Evolutionary conservation across 345 rosid genomes (phyloP).

Genomic region (Kernera saxatilis): DNA sequence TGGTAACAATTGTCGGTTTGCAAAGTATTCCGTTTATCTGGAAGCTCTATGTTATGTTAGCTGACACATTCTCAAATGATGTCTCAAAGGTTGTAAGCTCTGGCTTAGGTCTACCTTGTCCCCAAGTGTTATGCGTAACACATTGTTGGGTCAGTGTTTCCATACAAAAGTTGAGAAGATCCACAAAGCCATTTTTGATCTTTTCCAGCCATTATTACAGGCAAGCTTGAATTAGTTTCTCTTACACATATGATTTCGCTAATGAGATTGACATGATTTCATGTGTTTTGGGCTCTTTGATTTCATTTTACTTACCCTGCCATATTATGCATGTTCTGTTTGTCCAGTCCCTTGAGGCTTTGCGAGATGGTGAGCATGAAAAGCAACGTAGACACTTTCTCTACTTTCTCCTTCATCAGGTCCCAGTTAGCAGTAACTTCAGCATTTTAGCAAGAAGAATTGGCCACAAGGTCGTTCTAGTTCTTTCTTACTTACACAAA

Average conservation of each 20-base stretch:
- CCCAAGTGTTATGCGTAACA: conserved; percentile 94
- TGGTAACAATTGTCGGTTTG: conserved; percentile 19
- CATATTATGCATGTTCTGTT: conserved; percentile 2
- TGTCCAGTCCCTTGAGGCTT: conserved; percentile 86
- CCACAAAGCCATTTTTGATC: conserved; percentile 96
- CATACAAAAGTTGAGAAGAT: conserved; percentile 86
- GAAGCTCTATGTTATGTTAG: conserved; percentile 18
- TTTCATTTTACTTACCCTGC: neutral
- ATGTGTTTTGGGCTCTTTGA: neutral
- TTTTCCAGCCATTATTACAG: conserved; percentile 89
- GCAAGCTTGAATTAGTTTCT: conserved; percentile 37
- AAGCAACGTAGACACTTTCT: conserved; percentile 84
- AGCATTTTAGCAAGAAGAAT: conserved; percentile 67
- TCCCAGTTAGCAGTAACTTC: conserved; percentile 92
- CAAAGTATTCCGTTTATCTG: neutral
- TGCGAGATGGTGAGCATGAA: conserved; percentile 97
- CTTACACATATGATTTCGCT: neutral
- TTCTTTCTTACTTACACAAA: conserved; percentile 16
- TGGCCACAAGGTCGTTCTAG: conserved; percentile 75
- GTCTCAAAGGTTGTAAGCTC: conserved; percentile 80
- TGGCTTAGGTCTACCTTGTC: conserved; percentile 95
- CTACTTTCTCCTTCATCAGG: conserved; percentile 96
- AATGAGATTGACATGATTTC: conserved; percentile 7
- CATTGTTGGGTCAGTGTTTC: conserved; percentile 95
- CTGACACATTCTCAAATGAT: conserved; percentile 20